These are phyloP conservation scores for Mycena olivaceomarginata DNA, from an alignment of 768 basidiomycete species.

Conservation along the genomic window DNA sequence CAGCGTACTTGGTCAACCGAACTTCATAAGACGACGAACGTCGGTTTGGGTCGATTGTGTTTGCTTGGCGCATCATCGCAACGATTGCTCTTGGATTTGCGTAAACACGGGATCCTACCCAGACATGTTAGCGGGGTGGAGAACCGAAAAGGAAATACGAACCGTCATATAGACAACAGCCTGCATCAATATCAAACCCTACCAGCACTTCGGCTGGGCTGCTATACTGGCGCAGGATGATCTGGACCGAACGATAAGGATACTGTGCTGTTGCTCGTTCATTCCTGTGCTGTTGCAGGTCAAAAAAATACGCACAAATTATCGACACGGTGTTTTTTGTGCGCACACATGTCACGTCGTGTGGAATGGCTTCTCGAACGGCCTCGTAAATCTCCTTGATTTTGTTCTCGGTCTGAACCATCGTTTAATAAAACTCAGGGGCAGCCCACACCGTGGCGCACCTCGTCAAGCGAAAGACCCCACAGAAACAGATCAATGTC, in stretches of 20 bases:
- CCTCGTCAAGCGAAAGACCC: slow-evolving; percentile 73
- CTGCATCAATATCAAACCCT: slow-evolving; percentile 80
- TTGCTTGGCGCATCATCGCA: slow-evolving; percentile 78
- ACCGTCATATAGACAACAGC: slow-evolving; percentile 74
- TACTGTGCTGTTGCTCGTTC: slow-evolving; percentile 67
- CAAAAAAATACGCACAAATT: slow-evolving; percentile 63
- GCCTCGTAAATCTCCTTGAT: slow-evolving; percentile 76
- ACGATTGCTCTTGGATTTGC: slow-evolving; percentile 75
- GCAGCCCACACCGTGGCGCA: slow-evolving; percentile 38
- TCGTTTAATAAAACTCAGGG: neutral
- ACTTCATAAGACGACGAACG: slow-evolving; percentile 80
- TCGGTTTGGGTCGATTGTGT: slow-evolving; percentile 75
- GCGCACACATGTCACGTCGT: slow-evolving; percentile 80
- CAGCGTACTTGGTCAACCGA: slow-evolving; percentile 74
- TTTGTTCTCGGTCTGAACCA: slow-evolving; percentile 71
- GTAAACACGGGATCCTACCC: slow-evolving; percentile 67
- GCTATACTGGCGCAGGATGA: slow-evolving; percentile 74
- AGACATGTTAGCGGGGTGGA: slow-evolving; percentile 8
- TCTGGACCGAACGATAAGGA: slow-evolving; percentile 78
- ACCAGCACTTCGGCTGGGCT: slow-evolving; percentile 80
- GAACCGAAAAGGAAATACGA: neutral
- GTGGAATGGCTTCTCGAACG: slow-evolving; percentile 77
- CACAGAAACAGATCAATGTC: slow-evolving; percentile 80
- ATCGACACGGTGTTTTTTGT: slow-evolving; percentile 80
- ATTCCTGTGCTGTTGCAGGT: neutral